phyloP scores from a whole-genome alignment of 2,329 filamentous ascomycete genomes.

The Clarireedia paspali region DNA sequence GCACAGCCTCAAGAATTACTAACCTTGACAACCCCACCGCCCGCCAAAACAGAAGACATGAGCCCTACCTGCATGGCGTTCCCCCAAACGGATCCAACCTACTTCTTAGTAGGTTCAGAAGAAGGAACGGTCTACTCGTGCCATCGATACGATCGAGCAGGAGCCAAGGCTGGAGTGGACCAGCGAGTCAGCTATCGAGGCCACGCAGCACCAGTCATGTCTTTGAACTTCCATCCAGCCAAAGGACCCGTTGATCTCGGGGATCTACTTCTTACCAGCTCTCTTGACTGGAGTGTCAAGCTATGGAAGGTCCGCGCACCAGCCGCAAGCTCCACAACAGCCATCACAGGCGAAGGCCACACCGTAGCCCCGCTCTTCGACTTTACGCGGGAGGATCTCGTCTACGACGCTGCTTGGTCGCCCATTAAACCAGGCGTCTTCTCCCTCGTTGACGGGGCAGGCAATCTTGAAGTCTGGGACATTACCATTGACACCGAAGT shows the following conservation, averaged over 20 bases:
- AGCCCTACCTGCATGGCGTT: slow-evolving; percentile 93
- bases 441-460: slow-evolving; percentile 86
- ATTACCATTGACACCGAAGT: slow-evolving; percentile 89
- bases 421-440: slow-evolving; percentile 92
- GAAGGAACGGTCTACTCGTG: slow-evolving; percentile 95
- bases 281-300: slow-evolving; percentile 94
- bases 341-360: slow-evolving; percentile 38
- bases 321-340: slow-evolving; percentile 57
- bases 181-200: slow-evolving; percentile 80
- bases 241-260: slow-evolving; percentile 89
- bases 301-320: slow-evolving; percentile 89
- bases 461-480: slow-evolving; percentile 91
- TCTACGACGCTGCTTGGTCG: slow-evolving; percentile 95
- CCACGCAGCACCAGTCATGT: slow-evolving; percentile 92
- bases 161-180: slow-evolving; percentile 93
- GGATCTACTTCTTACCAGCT: slow-evolving; percentile 86
- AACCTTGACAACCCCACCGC: slow-evolving; percentile 76
- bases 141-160: slow-evolving; percentile 93
- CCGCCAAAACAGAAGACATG: slow-evolving; percentile 87
- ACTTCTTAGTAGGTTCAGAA: slow-evolving; percentile 94
- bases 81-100: slow-evolving; percentile 89
- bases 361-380: slow-evolving; percentile 71
- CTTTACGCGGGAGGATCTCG: slow-evolving; percentile 88
- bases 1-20: slow-evolving; percentile 93
- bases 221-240: slow-evolving; percentile 88